Evolutionary conservation across 192 early-diverging fungal genomes (phyloP), one percentile per base, ranked within the genome.

Genomic region (Funneliformis geosporum): DNA sequence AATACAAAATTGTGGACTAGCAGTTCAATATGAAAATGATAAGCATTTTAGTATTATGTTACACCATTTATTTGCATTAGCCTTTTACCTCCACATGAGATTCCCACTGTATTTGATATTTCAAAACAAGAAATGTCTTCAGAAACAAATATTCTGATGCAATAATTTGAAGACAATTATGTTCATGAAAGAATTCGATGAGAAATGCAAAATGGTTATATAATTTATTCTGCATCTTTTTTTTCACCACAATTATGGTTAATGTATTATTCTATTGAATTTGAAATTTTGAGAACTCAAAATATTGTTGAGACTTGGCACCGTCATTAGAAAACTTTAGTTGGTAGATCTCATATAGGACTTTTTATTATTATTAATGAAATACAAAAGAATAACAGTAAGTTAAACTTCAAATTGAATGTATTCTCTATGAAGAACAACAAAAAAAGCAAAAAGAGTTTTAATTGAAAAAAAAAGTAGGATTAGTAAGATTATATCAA

Each of bases 131-230:
- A 73, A 47, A 73, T 46, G 12, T 14, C 70, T n/a, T 6, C 46
- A n/a, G 70, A 33, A 23, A 43, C 70, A 46, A 43, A 4, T 5
- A 14, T 43, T 27, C 12, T 72, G 12, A 16, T 43, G 5, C 70
- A 73, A 50, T 73, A 40, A 40, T 46, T 73, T 14, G 70, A 18
- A 73, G n/a, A n/a, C n/a, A n/a, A n/a, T n/a, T n/a, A n/a, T n/a
- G n/a, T n/a, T n/a, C n/a, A n/a, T n/a, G n/a, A 43, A 73, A n/a
- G n/a, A n/a, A n/a, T n/a, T n/a, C n/a, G n/a, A n/a, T n/a, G n/a
- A n/a, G n/a, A n/a, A n/a, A n/a, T n/a, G n/a, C n/a, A n/a, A n/a
- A n/a, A n/a, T n/a, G n/a, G n/a, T n/a, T n/a, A n/a, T n/a, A n/a
- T n/a, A n/a, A n/a, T n/a, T n/a, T n/a, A n/a, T n/a, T n/a, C n/a